phyloP scores from a whole-genome alignment of 1,284 basidiomycete species.

The Cryptococcus neoformans region DNA sequence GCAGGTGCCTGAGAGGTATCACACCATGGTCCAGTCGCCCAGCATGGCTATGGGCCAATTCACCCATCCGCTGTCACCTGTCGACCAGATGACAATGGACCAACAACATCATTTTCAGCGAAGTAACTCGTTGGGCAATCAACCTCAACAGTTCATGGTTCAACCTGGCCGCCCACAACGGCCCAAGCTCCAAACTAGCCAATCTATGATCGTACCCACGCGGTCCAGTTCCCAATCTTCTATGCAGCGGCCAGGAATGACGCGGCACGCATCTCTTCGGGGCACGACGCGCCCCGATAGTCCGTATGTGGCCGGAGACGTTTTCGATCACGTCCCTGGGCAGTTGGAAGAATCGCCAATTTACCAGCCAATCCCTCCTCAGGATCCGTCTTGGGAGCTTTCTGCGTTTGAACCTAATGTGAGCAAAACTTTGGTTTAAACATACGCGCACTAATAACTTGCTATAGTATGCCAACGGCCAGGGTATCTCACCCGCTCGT shows the following conservation, averaged over 20 bases:
- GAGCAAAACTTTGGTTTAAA: background rate
- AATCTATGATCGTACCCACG: constrained; percentile 15
- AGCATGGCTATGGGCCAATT: background rate
- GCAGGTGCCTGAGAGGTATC: constrained; percentile 12
- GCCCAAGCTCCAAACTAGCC: constrained; percentile 5
- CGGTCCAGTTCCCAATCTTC: constrained; percentile 20
- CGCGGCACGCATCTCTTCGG: constrained; percentile 27
- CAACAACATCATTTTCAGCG: constrained; percentile 15
- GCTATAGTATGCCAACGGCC: constrained; percentile 10
- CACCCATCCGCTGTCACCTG: constrained; percentile 20
- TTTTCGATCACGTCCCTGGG: constrained; percentile 26
- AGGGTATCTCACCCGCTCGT: constrained; percentile 44
- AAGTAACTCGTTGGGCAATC: constrained; percentile 13
- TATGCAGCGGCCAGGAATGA: constrained; percentile 15
- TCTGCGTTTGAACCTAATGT: constrained; percentile 12
- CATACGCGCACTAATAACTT: background rate
- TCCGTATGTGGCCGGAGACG: constrained; percentile 35
- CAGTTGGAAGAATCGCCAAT: constrained; percentile 12
- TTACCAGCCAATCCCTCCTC: constrained; percentile 8
- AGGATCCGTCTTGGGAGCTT: constrained; percentile 14
- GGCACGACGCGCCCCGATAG: constrained; percentile 21
- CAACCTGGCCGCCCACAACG: constrained; percentile 5
- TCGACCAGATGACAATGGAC: constrained; percentile 19
- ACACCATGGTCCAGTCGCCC: background rate
- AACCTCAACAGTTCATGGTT: constrained; percentile 1